phyloP scores from a whole-genome alignment of 2,329 filamentous ascomycete genomes.

The Ascochyta lentis region DNA sequence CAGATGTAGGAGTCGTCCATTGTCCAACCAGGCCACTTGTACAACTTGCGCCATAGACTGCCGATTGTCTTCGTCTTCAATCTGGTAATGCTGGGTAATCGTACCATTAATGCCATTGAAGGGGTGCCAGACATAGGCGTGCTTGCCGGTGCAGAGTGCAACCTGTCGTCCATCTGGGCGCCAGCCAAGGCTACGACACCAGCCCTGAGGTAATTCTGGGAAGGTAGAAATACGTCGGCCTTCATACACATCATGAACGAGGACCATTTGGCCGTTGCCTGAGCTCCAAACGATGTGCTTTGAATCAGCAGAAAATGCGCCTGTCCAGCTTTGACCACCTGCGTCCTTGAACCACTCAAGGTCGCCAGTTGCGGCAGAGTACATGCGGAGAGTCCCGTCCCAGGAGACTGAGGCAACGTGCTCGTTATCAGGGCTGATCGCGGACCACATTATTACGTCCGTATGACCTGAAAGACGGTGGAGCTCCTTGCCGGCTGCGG shows the following conservation, averaged over 20 bases:
- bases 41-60: constrained; percentile 15
- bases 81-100: constrained; percentile 28
- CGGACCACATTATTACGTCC: constrained; percentile 36
- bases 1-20: constrained; percentile 26
- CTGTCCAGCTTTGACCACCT: constrained; percentile 31
- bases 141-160: constrained; percentile 27
- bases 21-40: constrained; percentile 26
- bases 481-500: constrained; percentile 20
- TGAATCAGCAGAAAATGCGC: constrained; percentile 36
- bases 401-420: constrained; percentile 36
- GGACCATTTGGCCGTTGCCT: constrained; percentile 18
- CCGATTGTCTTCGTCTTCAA: constrained; percentile 12
- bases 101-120: constrained; percentile 26
- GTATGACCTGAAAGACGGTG: constrained; percentile 33
- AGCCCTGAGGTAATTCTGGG: constrained; percentile 16
- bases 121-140: constrained; percentile 33
- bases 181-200: constrained; percentile 35
- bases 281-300: constrained; percentile 35
- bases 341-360: constrained; percentile 29
- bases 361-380: constrained; percentile 24
- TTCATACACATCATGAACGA: constrained; percentile 26
- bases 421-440: constrained; percentile 31
- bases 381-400: constrained; percentile 41
- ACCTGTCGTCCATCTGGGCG: constrained; percentile 32
- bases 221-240: constrained; percentile 25